These are phyloP conservation scores for Eimeria necatrix DNA, from an alignment of 169 alveolate species.

Conservation along the genomic window DNA sequence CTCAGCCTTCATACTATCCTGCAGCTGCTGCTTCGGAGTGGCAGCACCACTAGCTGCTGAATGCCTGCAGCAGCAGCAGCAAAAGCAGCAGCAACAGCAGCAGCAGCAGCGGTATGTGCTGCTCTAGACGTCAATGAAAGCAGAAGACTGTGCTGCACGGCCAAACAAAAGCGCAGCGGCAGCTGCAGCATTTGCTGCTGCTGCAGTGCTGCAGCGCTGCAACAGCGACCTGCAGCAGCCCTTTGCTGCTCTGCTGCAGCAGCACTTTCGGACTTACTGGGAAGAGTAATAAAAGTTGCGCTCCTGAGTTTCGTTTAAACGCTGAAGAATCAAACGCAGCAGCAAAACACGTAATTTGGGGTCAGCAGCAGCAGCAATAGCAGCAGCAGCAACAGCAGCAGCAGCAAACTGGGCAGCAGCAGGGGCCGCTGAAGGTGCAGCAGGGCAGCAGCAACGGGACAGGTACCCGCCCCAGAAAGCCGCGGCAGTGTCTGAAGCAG, in stretches of 20 bases:
- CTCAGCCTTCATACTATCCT: neutral
- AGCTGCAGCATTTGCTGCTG: neutral
- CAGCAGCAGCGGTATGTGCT: neutral
- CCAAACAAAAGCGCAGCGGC: neutral
- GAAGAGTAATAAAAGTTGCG: neutral
- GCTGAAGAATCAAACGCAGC: neutral
- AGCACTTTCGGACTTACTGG: neutral
- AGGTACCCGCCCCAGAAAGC: neutral
- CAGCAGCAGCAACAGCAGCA: neutral
- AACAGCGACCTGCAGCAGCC: too few species aligned
- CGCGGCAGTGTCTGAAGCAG: neutral
- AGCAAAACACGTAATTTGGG: neutral
- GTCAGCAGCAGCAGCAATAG: neutral
- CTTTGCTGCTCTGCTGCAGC: slow-evolving; percentile 13
- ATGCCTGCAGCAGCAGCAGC: slow-evolving; percentile 39
- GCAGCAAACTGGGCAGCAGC: neutral
- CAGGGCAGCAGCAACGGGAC: neutral
- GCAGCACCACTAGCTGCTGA: slow-evolving; percentile 12
- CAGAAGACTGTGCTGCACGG: neutral
- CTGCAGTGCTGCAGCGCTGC: neutral
- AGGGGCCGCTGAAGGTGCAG: neutral
- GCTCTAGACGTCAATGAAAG: neutral
- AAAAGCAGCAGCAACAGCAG: neutral
- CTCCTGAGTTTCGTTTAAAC: neutral
- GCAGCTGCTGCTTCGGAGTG: neutral